A percentile compares a stretch with the other conserved stretches of the same genome.
phyloP scores from a whole-genome alignment of 306 rosid genomes.

The Sechiopsis laciniata region DNA sequence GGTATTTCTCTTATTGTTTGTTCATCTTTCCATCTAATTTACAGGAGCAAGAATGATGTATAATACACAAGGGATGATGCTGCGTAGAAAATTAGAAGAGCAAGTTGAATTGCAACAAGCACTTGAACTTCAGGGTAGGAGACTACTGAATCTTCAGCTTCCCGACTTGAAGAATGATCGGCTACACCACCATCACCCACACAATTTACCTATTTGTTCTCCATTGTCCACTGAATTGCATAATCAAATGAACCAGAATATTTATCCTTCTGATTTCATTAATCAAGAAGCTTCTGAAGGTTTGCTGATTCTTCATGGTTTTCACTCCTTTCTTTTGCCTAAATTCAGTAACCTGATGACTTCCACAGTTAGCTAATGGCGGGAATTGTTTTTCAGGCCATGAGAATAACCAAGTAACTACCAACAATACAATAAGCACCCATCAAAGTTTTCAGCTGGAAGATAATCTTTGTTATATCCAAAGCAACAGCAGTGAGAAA shows the following conservation, averaged over 20 bases:
- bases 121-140: constrained; percentile 74
- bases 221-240: constrained; percentile 43
- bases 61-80: constrained; percentile 53
- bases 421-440: constrained; percentile 22
- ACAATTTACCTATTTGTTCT: constrained; percentile 67
- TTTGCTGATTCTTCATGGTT: constrained; percentile 24
- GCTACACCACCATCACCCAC: constrained; percentile 56
- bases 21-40: constrained; percentile 2
- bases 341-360: background rate
- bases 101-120: constrained; percentile 81
- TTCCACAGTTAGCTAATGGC: background rate
- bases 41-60: constrained; percentile 64
- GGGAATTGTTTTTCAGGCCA: constrained; percentile 40
- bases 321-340: background rate
- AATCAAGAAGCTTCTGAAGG: constrained; percentile 58
- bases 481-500: constrained; percentile 28
- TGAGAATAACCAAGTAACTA: constrained; percentile 26
- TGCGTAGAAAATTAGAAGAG: constrained; percentile 72
- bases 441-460: constrained; percentile 41
- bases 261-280: constrained; percentile 42
- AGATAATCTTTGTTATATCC: constrained; percentile 29
- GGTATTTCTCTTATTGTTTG: background rate
- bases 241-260: constrained; percentile 37
- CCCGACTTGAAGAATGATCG: constrained; percentile 61
- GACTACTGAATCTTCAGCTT: constrained; percentile 77